Conservation (phyloP, 768 basidiomycete genomes). For the Sutorius australiensis region DNA sequence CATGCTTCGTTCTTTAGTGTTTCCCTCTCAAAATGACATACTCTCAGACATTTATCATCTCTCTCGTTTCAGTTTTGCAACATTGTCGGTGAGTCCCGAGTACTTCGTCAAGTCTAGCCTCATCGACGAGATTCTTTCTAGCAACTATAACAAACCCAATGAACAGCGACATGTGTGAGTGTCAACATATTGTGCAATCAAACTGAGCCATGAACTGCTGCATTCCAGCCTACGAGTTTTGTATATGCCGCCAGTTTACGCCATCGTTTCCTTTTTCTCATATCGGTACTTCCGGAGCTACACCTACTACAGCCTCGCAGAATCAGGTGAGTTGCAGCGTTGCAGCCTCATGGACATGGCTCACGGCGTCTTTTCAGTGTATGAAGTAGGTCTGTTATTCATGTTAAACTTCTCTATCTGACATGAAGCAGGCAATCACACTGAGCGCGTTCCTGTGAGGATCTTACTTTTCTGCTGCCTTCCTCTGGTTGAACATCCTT, state of each 20-base stretch:
- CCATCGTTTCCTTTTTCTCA: conserved; percentile 79
- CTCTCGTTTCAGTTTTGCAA: conserved; percentile 48
- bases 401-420: conserved; percentile 12
- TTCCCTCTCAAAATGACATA: not conserved
- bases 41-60: conserved; percentile 57
- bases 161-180: conserved; percentile 82
- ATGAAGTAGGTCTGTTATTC: conserved; percentile 49
- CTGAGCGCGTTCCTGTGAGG: conserved; percentile 83
- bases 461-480: not conserved
- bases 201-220: not conserved
- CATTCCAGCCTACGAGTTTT: conserved; percentile 62
- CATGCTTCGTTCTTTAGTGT: not conserved
- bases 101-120: not conserved
- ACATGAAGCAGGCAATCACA: conserved; percentile 58
- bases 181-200: not conserved
- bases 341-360: conserved; percentile 25
- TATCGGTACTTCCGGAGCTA: conserved; percentile 82
- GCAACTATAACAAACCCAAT: conserved; percentile 64
- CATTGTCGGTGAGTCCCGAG: conserved; percentile 57
- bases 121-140: conserved; percentile 26
- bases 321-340: conserved; percentile 39
- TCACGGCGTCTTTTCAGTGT: conserved; percentile 40
- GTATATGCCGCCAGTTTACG: conserved; percentile 82
- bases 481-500: not conserved
- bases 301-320: conserved; percentile 55